A percentile compares a stretch with the other conserved stretches of the same genome.
phyloP scores from a whole-genome alignment of 768 basidiomycete genomes.

The Trametes cingulata region DNA sequence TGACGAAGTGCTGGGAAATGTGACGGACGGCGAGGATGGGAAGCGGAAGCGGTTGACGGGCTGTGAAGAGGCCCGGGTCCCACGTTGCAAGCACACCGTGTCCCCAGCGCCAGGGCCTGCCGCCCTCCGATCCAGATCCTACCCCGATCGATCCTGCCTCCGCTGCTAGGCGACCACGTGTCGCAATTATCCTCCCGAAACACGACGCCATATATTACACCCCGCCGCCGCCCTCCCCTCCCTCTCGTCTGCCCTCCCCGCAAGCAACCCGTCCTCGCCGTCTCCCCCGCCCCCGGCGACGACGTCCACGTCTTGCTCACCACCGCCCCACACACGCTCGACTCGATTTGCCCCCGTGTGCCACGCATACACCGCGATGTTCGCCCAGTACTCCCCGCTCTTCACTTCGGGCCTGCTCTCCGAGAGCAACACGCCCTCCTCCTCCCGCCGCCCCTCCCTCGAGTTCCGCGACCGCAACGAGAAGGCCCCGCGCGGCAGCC shows the following conservation, averaged over 20 bases:
- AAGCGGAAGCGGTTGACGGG: slow-evolving; percentile 14
- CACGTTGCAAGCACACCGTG: slow-evolving; percentile 2
- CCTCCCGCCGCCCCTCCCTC: slow-evolving; percentile 25
- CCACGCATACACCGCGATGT: slow-evolving; percentile 22
- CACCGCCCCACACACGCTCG: too few relatives aligned
- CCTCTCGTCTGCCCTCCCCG: slow-evolving; percentile 11
- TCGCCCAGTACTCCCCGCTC: slow-evolving; percentile 59
- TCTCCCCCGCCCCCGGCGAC: slow-evolving; percentile 6
- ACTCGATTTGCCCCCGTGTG: not conserved
- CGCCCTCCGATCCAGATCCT: slow-evolving; percentile 1
- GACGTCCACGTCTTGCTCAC: not conserved
- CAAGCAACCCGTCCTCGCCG: slow-evolving; percentile 6
- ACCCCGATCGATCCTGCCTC: not conserved
- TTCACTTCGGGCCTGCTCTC: slow-evolving; percentile 64
- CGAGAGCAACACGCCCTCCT: slow-evolving; percentile 29
- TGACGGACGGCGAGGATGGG: slow-evolving; percentile 4
- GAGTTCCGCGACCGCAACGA: slow-evolving; percentile 19
- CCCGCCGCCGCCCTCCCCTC: not conserved
- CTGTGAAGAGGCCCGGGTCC: slow-evolving; percentile 1
- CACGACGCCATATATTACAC: slow-evolving; percentile 11
- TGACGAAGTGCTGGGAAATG: not conserved
- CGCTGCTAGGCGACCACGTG: slow-evolving; percentile 1
- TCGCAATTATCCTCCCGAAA: not conserved
- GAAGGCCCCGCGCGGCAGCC: slow-evolving; percentile 29
- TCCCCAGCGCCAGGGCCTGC: slow-evolving; percentile 11